Base-by-base conservation (phyloP, 352 stramenopile genomes). In the Peronosclerospora sorghi region DNA sequence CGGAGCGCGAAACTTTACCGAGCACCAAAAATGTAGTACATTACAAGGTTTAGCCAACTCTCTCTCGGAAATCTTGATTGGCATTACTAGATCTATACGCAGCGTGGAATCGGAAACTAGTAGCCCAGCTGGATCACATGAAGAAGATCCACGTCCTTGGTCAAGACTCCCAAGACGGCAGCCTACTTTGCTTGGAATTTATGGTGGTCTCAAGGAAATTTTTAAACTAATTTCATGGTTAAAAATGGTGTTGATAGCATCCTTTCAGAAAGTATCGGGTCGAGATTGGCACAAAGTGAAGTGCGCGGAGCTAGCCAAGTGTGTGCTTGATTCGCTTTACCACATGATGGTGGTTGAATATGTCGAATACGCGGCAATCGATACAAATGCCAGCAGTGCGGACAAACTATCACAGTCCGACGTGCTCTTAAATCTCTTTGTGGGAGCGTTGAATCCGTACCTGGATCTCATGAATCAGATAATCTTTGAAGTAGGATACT, bases 21-120 rank as follows among this genome's bases (percentile, higher is more conserved):
- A 49, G 20, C 54, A 60, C 1, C 35, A 54, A 4, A 38, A 42
- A 20, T 70, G 62, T 34, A 59, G 62, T 18, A 62, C 58, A 4
- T 41, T 78, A 6, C 68, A 86, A 58, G 70, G 73, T 1, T 39
- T 83, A 8, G 63, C 68, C 2, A 62, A 65, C n/a, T 59, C 67
- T 15, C n/a, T 86, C 1, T 49, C 57, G 0, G 37, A 48, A 41
- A 20, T 78, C 10, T 3, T 79, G 9, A 35, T 30, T 8, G 37
- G 15, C 0, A 54, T 73, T 8, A 57, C 41, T 6, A 34, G 42
- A n/a, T 44, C 28, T 8, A 70, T 78, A 19, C 29, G 32, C 12
- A 39, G 19, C 3, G 48, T 65, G 26, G 57, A 68, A 32, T 24
- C 58, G 12, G 35, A 68, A 29, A 42, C 27, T 0, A 47, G 42